Evolutionary conservation across 2,329 filamentous ascomycete species (phyloP).

Genomic region (Ascochyta clinopodiicola): DNA sequence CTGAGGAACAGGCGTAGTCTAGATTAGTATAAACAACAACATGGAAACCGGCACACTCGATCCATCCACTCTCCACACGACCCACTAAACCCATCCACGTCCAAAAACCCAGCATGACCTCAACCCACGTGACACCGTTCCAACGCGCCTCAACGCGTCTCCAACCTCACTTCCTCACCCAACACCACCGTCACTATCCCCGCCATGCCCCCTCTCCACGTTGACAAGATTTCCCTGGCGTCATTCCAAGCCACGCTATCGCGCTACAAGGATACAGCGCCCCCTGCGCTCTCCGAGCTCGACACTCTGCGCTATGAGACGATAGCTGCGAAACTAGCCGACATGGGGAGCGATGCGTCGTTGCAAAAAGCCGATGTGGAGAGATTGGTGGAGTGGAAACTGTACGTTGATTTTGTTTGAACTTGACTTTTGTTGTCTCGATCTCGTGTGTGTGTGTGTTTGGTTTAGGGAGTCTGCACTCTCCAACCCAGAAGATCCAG

Average conservation of each 20-base stretch:
- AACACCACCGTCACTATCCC: background rate
- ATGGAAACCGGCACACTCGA: background rate
- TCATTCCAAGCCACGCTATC: slow-evolving; percentile 31
- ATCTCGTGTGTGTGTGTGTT: too few species aligned
- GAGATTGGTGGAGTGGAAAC: slow-evolving; percentile 50
- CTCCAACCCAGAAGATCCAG: too few species aligned
- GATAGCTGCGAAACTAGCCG: slow-evolving; percentile 31
- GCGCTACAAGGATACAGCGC: slow-evolving; percentile 35
- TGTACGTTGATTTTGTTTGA: slow-evolving; percentile 31
- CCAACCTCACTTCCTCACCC: background rate
- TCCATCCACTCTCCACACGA: background rate
- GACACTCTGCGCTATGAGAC: slow-evolving; percentile 42
- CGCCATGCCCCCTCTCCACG: slow-evolving; percentile 17
- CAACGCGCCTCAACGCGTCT: slow-evolving; percentile 3
- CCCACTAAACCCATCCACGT: background rate
- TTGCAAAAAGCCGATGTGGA: slow-evolving; percentile 41
- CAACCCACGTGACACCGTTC: slow-evolving; percentile 2
- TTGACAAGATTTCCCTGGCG: slow-evolving; percentile 22
- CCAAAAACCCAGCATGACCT: background rate
- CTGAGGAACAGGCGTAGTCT: background rate
- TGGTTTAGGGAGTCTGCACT: too few species aligned
- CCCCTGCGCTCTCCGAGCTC: slow-evolving; percentile 38
- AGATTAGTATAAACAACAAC: too few species aligned
- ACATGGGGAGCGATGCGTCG: slow-evolving; percentile 18
- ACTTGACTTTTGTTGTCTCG: too few species aligned